These are phyloP conservation scores for Davidsoniella neocaledoniae DNA, from an alignment of 2,329 filamentous ascomycete genomes.

Conservation along the genomic window DNA sequence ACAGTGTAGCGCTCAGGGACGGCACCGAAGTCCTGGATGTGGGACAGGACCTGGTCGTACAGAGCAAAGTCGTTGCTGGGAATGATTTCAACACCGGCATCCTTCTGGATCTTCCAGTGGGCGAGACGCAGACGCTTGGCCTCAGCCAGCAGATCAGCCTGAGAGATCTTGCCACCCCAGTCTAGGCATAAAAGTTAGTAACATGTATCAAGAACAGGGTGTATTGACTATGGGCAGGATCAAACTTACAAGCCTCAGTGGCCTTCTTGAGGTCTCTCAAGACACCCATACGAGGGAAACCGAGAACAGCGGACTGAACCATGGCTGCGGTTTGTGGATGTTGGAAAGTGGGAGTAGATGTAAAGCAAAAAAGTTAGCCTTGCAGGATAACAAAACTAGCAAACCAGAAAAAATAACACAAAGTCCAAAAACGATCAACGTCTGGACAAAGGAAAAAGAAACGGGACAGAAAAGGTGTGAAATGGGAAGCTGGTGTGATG, in stretches of 20 bases:
- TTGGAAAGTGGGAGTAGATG: not conserved
- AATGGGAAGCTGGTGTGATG: conserved; percentile 1
- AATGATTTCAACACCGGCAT: conserved; percentile 92
- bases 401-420: not conserved
- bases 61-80: conserved; percentile 99
- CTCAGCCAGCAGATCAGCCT: conserved; percentile 78
- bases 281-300: conserved; percentile 97
- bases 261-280: conserved; percentile 99
- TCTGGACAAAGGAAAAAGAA: conserved; percentile 4
- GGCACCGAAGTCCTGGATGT: conserved; percentile 94
- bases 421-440: conserved; percentile 8
- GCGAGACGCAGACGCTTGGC: conserved; percentile 90
- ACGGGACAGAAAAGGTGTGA: not conserved
- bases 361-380: conserved; percentile 1
- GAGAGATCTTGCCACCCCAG: conserved; percentile 89
- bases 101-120: conserved; percentile 99
- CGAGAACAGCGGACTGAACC: conserved; percentile 65
- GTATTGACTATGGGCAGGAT: not conserved
- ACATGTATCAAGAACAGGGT: conserved; percentile 7
- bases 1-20: conserved; percentile 87
- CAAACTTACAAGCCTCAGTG: conserved; percentile 72
- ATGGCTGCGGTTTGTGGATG: conserved; percentile 28
- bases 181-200: conserved; percentile 21
- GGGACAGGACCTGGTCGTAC: conserved; percentile 94
- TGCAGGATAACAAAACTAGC: conserved; percentile 6